These are phyloP conservation scores for Musa schizocarpa DNA, from an alignment of 176 grass and related monocot genomes.

Conservation along the genomic window DNA sequence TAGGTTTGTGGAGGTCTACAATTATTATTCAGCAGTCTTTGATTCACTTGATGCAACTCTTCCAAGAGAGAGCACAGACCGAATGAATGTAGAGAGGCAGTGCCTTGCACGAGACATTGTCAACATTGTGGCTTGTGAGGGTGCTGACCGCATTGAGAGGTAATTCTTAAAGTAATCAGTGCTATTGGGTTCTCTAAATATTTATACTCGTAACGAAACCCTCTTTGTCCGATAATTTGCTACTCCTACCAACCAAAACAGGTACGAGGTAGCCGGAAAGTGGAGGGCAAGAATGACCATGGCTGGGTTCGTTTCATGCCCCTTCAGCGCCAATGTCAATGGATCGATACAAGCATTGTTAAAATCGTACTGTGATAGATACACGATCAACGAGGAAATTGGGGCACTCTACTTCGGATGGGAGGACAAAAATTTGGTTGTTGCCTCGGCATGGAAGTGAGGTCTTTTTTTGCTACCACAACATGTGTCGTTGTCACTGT, in stretches of 20 bases:
- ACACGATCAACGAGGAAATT: conserved; percentile 65
- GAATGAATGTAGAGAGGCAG: conserved; percentile 94
- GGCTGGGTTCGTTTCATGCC: conserved; percentile 64
- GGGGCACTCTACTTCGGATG: conserved; percentile 83
- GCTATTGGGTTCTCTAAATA: background rate
- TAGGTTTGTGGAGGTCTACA: conserved; percentile 88
- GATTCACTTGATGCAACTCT: conserved; percentile 89
- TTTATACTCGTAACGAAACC: background rate
- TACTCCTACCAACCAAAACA: conserved; percentile 24
- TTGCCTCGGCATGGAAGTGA: conserved; percentile 85
- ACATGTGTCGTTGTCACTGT: background rate
- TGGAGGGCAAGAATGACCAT: conserved; percentile 93
- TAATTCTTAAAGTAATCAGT: conserved; percentile 16
- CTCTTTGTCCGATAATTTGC: background rate
- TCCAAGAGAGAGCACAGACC: conserved; percentile 75
- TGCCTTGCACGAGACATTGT: conserved; percentile 97
- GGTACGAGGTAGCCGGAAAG: conserved; percentile 91
- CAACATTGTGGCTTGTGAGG: conserved; percentile 92
- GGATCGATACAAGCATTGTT: conserved; percentile 43
- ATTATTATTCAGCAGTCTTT: conserved; percentile 91
- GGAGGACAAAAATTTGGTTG: conserved; percentile 77
- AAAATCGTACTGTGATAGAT: conserved; percentile 69
- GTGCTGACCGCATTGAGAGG: conserved; percentile 95
- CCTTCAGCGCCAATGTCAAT: conserved; percentile 53
- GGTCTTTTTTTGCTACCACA: background rate